These are phyloP conservation scores for Metschnikowia vanudenii DNA, from an alignment of 805 yeast genomes.

Conservation along the genomic window DNA sequence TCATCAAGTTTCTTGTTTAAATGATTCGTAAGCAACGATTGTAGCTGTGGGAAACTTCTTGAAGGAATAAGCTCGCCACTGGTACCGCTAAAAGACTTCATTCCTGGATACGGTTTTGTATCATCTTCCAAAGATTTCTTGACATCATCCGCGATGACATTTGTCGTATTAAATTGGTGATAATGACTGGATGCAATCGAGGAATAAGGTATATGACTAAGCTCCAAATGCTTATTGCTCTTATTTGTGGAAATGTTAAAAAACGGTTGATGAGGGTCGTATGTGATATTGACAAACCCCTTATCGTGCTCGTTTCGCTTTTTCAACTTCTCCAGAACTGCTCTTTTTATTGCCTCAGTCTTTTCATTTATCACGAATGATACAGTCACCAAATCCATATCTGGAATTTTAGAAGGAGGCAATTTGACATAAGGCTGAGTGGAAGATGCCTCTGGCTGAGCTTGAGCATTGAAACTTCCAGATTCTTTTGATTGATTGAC, in stretches of 20 bases:
- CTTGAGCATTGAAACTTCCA: constrained; percentile 13
- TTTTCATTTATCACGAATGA: constrained; percentile 71
- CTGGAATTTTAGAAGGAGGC: constrained; percentile 91
- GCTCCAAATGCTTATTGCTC: constrained; percentile 43
- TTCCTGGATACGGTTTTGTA: constrained; percentile 45
- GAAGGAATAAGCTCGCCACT: constrained; percentile 51
- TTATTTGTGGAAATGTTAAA: constrained; percentile 64
- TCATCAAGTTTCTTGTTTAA: constrained; percentile 22
- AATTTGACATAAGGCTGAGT: constrained; percentile 80
- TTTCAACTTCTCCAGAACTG: constrained; percentile 80
- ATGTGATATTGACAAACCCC: constrained; percentile 82
- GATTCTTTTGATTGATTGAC: constrained; percentile 16
- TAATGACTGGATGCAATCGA: constrained; percentile 67
- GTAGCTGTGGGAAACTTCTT: constrained; percentile 49
- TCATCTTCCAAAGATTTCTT: constrained; percentile 45
- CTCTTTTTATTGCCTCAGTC: constrained; percentile 72
- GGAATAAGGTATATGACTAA: constrained; percentile 72
- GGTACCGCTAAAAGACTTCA: constrained; percentile 46
- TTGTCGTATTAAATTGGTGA: constrained; percentile 63
- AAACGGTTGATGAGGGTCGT: constrained; percentile 80
- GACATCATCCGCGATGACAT: constrained; percentile 44
- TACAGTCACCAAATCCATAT: constrained; percentile 82
- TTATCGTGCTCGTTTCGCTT: constrained; percentile 68
- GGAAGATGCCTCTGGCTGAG: constrained; percentile 26
- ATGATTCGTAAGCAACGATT: constrained; percentile 34